phyloP scores from a whole-genome alignment of 225 moss, liverwort and hornwort genomes.

The Pseudisothecium myosuroides region DNA sequence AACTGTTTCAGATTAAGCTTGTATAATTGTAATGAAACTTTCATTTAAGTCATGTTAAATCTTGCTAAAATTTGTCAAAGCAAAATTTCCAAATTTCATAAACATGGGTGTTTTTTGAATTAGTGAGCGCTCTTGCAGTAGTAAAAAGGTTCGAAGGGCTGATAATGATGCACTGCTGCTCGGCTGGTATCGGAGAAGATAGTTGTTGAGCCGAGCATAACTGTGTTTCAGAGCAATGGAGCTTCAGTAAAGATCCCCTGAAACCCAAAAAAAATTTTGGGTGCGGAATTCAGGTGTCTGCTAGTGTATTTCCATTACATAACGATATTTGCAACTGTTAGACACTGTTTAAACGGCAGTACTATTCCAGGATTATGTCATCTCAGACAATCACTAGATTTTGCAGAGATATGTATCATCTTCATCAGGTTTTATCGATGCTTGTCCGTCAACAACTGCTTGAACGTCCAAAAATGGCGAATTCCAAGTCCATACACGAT shows the following conservation, averaged over 20 bases:
- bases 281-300: background rate
- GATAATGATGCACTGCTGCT: background rate
- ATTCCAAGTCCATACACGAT: background rate
- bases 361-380: background rate
- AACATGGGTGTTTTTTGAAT: background rate
- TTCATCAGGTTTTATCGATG: background rate
- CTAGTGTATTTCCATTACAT: background rate
- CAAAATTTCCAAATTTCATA: background rate
- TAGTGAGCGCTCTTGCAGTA: background rate
- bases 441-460: background rate
- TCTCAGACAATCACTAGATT: background rate
- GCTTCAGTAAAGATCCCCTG: background rate
- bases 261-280: background rate
- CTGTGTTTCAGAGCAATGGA: background rate
- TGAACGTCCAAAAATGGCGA: background rate
- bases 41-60: background rate
- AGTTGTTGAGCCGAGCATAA: background rate
- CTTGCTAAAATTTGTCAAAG: background rate
- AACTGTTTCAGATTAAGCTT: background rate
- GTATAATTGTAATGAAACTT: background rate
- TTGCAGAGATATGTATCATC: background rate
- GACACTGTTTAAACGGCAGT: background rate
- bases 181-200: background rate
- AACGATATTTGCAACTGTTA: background rate
- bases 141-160: background rate